Evolutionary conservation across 805 yeast genomes (phyloP).

Genomic region (Wickerhamiella alocasiicola): DNA sequence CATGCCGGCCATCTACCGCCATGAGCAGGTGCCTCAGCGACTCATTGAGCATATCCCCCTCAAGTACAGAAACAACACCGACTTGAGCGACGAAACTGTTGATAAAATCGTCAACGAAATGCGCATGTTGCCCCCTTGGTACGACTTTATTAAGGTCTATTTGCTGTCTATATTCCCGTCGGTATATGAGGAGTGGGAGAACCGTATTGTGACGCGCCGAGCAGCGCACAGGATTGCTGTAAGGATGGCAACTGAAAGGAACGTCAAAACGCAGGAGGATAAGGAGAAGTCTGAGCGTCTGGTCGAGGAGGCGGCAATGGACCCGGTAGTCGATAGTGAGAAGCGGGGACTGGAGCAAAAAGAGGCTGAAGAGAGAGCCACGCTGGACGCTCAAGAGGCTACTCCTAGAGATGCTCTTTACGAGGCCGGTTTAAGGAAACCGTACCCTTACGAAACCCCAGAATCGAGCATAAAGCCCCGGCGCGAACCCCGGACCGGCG

Average conservation of each 20-base stretch:
- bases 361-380: no score
- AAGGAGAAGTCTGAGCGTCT: no score
- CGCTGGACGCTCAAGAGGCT: no score
- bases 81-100: neutral
- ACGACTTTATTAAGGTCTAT: neutral
- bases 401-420: no score
- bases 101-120: conserved; percentile 1
- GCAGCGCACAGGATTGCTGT: conserved; percentile 4
- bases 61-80: neutral
- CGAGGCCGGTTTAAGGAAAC: no score
- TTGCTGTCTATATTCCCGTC: conserved; percentile 1
- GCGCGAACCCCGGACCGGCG: no score
- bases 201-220: neutral
- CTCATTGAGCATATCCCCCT: conserved; percentile 1
- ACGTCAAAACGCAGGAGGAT: neutral
- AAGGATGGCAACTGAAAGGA: conserved; percentile 1
- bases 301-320: no score
- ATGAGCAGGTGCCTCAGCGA: neutral
- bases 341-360: neutral
- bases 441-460: no score
- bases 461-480: no score
- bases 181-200: conserved; percentile 4
- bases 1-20: neutral
- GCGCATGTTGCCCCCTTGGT: neutral
- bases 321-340: no score